Conservation (phyloP, 768 basidiomycete species). For the Macrolepiota fuliginosa region DNA sequence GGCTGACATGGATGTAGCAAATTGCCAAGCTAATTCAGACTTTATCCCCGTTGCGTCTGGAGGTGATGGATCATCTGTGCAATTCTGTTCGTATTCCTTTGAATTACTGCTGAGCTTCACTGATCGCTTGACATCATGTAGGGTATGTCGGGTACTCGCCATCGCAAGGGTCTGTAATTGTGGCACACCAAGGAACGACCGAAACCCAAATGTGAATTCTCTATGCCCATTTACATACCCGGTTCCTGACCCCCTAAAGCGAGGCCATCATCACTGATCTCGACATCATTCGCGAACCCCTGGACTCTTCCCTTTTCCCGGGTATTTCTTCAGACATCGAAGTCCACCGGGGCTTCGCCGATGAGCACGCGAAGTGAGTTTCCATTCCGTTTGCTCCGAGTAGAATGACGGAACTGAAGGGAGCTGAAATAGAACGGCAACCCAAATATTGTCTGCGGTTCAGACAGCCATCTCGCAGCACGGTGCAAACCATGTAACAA, state of each 20-base stretch:
- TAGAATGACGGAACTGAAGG: not conserved
- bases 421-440: constrained; percentile 33
- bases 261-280: constrained; percentile 36
- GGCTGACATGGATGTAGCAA: not conserved
- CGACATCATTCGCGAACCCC: constrained; percentile 27
- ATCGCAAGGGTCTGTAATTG: constrained; percentile 26
- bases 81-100: constrained; percentile 35
- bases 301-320: constrained; percentile 41
- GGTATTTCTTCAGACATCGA: constrained; percentile 35
- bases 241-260: constrained; percentile 19
- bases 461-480: constrained; percentile 30
- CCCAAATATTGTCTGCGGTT: constrained; percentile 37
- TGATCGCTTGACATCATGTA: not conserved
- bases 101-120: not conserved
- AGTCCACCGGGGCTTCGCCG: constrained; percentile 43
- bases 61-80: constrained; percentile 38
- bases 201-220: constrained; percentile 29
- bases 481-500: constrained; percentile 31
- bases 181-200: constrained; percentile 35
- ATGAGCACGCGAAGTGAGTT: constrained; percentile 39
- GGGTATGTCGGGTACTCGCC: constrained; percentile 14
- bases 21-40: constrained; percentile 15
- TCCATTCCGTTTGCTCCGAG: not conserved
- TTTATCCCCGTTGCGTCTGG: constrained; percentile 51
- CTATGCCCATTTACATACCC: not conserved